Evolutionary conservation across 352 stramenopile genomes (phyloP).

Genomic region (Peronospora destructor): DNA sequence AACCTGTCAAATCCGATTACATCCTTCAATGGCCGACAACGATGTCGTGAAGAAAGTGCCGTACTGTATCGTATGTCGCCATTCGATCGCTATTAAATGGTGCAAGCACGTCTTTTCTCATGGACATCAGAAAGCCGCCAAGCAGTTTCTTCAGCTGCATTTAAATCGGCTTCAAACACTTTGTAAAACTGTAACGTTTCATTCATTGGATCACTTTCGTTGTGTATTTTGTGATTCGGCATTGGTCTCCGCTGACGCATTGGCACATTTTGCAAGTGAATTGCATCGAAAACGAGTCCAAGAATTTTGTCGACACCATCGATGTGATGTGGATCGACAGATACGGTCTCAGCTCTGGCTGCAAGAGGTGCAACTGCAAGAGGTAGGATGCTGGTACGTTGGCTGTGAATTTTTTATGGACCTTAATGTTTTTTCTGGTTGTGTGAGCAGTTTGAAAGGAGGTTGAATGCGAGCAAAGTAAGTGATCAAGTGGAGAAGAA

Average conservation of each 20-base stretch:
- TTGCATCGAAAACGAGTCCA: conserved; percentile 35
- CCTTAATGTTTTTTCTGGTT: background rate
- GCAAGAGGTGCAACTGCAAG: conserved; percentile 9
- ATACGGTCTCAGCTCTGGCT: conserved; percentile 38
- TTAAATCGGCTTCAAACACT: conserved; percentile 25
- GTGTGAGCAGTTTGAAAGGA: conserved; percentile 13
- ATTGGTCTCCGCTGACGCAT: conserved; percentile 12
- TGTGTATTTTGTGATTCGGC: conserved; percentile 42
- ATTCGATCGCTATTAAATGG: conserved; percentile 59
- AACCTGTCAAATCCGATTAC: conserved; percentile 8
- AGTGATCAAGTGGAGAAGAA: conserved; percentile 2
- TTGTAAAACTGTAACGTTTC: conserved; percentile 9
- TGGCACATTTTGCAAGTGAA: conserved; percentile 37
- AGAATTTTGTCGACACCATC: conserved; percentile 45
- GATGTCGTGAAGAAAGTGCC: conserved; percentile 32
- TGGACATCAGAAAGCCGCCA: conserved; percentile 40
- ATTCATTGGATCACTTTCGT: conserved; percentile 9
- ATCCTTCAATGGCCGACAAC: conserved; percentile 4
- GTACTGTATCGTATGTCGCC: conserved; percentile 52
- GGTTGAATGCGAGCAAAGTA: conserved; percentile 1
- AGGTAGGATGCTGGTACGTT: conserved; percentile 21
- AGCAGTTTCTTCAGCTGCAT: conserved; percentile 35
- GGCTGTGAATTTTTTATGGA: conserved; percentile 5
- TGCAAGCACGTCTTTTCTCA: conserved; percentile 60
- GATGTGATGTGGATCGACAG: conserved; percentile 43